Base-by-base conservation (phyloP, 2,329 filamentous ascomycete species). In the Bretziella fagacearum region DNA sequence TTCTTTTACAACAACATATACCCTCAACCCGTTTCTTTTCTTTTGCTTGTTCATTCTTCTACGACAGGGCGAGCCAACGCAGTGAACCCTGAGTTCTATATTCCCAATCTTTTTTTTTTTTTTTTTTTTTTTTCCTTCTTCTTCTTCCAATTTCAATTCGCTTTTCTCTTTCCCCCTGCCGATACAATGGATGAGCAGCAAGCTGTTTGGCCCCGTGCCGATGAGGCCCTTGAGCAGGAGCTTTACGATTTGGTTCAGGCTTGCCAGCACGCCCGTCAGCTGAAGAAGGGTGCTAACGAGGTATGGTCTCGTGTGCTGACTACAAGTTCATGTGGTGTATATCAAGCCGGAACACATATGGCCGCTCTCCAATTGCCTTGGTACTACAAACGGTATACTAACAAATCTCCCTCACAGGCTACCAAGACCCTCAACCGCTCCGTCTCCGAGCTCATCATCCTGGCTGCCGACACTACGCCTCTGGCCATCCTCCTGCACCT, bases 371-470 rank as follows among this genome's bases (percentile, higher is more conserved):
- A 22, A 15, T 20, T 15, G 20, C 7, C 22, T 35, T 13, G 11
- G n/a, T n/a, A n/a, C n/a, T 13, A 11, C 20, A 25, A 41, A 23
- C 37, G 6, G 2, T 27, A 29, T 32, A 17, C 32, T 40, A 27
- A 45, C 41, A 18, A 22, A 15, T 27, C 18, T 20, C 7, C n/a
- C 13, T 33, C 8, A 42, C 27, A 51, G 63, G 69, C 77, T 30
- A 93, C 84, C 60, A 93, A 93, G 72, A 82, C 84, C 1, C 73
- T 94, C 44, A 93, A 91, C 70, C 81, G 89, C 56, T 87, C 89
- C 66, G 86, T 89, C 53, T 78, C 78, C 55, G 89, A 96, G 67
- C 70, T 96, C 54, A 79, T 94, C 59, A 74, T 96, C 56, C 77
- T 95, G 47, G 85, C 86, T 41, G 86, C 84, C 53, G 89, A 96